These are phyloP conservation scores for Avicennia marina DNA, from an alignment of 257 asterid genomes.

Conservation along the genomic window DNA sequence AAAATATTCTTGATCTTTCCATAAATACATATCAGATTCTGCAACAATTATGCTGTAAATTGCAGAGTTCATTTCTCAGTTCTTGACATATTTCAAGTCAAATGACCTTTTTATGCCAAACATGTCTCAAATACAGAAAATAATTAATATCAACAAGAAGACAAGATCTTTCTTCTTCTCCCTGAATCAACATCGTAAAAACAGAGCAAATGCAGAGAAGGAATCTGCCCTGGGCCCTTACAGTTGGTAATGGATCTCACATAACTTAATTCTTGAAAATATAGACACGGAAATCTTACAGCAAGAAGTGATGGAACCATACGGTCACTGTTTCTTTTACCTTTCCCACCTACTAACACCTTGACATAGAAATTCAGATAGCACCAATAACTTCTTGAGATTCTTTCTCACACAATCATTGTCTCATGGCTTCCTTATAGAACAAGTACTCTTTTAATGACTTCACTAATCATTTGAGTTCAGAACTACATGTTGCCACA, in stretches of 20 bases:
- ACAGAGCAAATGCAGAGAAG: neutral
- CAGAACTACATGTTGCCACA: neutral
- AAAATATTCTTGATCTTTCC: neutral
- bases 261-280: neutral
- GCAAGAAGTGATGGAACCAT: too few relatives aligned
- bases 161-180: neutral
- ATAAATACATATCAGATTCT: neutral
- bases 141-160: neutral
- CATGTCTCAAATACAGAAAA: neutral
- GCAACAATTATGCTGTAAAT: neutral
- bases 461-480: neutral
- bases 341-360: neutral
- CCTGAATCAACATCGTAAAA: neutral
- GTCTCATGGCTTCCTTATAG: too few relatives aligned
- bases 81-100: neutral
- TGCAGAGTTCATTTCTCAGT: neutral
- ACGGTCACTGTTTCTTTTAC: too few relatives aligned
- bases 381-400: neutral
- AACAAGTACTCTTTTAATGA: too few relatives aligned
- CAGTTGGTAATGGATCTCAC: neutral
- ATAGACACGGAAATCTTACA: too few relatives aligned
- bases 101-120: neutral
- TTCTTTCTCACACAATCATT: conserved; percentile 1
- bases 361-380: neutral
- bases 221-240: neutral